Conservation (phyloP, 78 protist species). For the Dictyostelium capitatum region DNA sequence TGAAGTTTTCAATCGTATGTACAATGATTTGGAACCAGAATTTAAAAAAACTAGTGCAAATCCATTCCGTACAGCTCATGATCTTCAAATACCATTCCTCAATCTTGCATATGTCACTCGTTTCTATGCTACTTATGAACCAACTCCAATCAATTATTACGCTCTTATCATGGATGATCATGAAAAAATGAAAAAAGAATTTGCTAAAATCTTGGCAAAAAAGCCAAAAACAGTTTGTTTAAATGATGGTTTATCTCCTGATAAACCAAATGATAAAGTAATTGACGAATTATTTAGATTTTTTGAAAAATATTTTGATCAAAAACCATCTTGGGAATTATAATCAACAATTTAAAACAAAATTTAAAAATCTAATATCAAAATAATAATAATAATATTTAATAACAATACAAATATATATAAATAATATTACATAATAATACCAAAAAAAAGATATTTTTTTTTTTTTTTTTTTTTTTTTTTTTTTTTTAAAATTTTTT, state of each 20-base stretch:
- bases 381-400: no score
- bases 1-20: conserved; percentile 39
- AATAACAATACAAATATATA: no score
- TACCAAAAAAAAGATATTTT: no score
- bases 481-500: no score
- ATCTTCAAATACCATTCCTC: conserved; percentile 77
- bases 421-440: no score
- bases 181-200: conserved; percentile 49
- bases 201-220: background rate
- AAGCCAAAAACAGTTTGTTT: conserved; percentile 71
- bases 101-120: conserved; percentile 23
- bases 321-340: conserved; percentile 40
- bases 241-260: conserved; percentile 55
- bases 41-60: conserved; percentile 17
- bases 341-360: no score
- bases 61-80: conserved; percentile 64
- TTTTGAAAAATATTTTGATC: conserved; percentile 62
- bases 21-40: conserved; percentile 22
- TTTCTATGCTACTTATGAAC: conserved; percentile 57
- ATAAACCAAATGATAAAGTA: conserved; percentile 55
- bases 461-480: no score
- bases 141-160: conserved; percentile 60
- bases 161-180: conserved; percentile 56
- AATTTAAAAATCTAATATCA: no score
- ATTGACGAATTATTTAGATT: conserved; percentile 32